phyloP scores from a whole-genome alignment of 1,284 basidiomycete genomes.

The Sparassis latifolia region DNA sequence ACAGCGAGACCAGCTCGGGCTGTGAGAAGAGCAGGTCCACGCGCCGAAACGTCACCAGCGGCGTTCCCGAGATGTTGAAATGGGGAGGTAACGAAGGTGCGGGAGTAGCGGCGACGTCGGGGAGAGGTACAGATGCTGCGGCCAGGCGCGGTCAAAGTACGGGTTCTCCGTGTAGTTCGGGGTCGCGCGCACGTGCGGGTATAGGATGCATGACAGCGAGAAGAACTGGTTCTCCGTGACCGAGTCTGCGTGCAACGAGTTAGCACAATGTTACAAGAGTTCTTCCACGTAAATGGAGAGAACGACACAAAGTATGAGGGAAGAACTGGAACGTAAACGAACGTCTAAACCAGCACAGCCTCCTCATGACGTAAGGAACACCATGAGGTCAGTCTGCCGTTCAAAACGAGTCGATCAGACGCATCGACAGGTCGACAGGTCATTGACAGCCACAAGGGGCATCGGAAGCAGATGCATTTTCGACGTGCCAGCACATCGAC shows the following conservation, averaged over 20 bases:
- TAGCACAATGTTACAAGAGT: neutral
- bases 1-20: conserved; percentile 41
- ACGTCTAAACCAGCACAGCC: too few relatives aligned
- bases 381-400: too few relatives aligned
- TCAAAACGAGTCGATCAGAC: too few relatives aligned
- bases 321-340: too few relatives aligned
- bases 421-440: too few relatives aligned
- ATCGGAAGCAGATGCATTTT: too few relatives aligned
- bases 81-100: conserved; percentile 37
- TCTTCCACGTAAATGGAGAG: too few relatives aligned
- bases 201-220: conserved; percentile 57
- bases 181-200: conserved; percentile 58
- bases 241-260: conserved; percentile 39
- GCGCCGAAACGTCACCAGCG: conserved; percentile 57
- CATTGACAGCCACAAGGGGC: too few relatives aligned
- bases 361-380: too few relatives aligned
- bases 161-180: conserved; percentile 49
- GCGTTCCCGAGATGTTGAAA: conserved; percentile 50
- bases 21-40: conserved; percentile 52
- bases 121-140: conserved; percentile 54
- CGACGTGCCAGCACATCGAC: too few relatives aligned
- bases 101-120: conserved; percentile 43
- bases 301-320: too few relatives aligned
- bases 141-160: conserved; percentile 55
- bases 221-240: conserved; percentile 68